Evolutionary conservation across 495 filamentous ascomycete genomes (phyloP), one percentile per base, ranked within the genome.

Genomic region (Penicillium lividum): DNA sequence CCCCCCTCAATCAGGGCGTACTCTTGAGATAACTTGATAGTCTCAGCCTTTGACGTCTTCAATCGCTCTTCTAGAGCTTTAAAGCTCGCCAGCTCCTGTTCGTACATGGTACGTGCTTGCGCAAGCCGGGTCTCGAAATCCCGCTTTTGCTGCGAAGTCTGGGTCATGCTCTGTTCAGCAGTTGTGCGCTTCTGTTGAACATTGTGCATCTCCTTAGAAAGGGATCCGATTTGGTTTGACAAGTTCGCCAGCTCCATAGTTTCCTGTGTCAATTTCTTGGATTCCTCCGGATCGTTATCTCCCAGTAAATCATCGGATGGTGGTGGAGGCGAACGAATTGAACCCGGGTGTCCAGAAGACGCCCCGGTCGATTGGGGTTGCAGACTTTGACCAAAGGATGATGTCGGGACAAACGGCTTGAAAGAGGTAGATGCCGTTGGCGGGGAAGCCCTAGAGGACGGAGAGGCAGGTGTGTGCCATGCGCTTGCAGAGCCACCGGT

Each of bases 191-290:
- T 92, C 38, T 77, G 83, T 66, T 95, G 92, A 5, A 96, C 86
- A 57, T 91, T 91, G 69, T 94, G 89, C 83, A 96, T 96, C 77
- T 98, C 92, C 70, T 89, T 94, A 2, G 92, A 86, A 55, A 98
- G 73, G 7, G 86, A 90, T 6, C 91, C 87, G 56, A 98, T 89
- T 70, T 98, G 93, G 70, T 96, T 98, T 6, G 92, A 97, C 54
- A 98, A 74, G 66, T 98, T 98, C 30, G 92, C 94, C n/a, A 98
- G 80, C 66, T 98, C 94, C 1, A 89, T 87, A 5, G 92, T 94
- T 71, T 98, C 94, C 57, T 85, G 86, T 0, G 86, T 93, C 47
- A 98, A 74, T 66, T 88, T 93, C 68, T 89, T 95, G 68, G 85
- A 92, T 49, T 92, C 83, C 68, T 97, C 93, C 4, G 91, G 90